Base-by-base conservation (phyloP, 2,329 filamentous ascomycete genomes). In the Fusarium sp. region DNA sequence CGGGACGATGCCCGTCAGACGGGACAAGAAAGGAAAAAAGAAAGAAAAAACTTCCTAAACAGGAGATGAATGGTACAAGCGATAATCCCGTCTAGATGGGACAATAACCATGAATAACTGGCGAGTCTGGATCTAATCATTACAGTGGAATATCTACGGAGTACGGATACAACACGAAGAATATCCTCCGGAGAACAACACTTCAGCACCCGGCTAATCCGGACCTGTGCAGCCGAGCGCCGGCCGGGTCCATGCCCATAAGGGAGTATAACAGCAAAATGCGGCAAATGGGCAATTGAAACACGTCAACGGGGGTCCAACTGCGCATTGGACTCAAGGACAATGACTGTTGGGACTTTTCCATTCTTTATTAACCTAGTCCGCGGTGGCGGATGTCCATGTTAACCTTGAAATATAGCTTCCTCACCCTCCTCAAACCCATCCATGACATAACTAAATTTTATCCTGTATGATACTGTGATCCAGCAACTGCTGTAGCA, bases 191-290 rank as follows among this genome's bases (percentile, higher is more conserved):
- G 33, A 35, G 33, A n/a, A 35, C 17, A 35, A 35, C 15, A 35
- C 6, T 22, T 14, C 35, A 44, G 33, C n/a, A n/a, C 52, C 56
- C 65, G 65, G 65, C 65, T 66, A 62, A 35, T 28, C 65, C 65
- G 61, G 61, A 54, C 65, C 55, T 68, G 65, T 66, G 61, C 49
- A 53, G 61, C 65, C 65, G 56, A 68, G 61, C 52, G 44, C 56
- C 40, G 56, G 48, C 65, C 45, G 61, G 65, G 35, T 44, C 65
- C 65, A 65, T 56, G 59, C 22, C 57, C 50, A 45, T 40, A 62
- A 63, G 45, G 54, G 49, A 67, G 47, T 45, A 60, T 64, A 64
- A 50, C 53, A 49, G 53, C 52, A 51, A 30, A 55, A 37, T 46
- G 41, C 47, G 39, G 39, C 43, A 48, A 40, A 62, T 63, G 44